Conservation (phyloP, 495 filamentous ascomycete genomes). For the Acidomyces sp. region DNA sequence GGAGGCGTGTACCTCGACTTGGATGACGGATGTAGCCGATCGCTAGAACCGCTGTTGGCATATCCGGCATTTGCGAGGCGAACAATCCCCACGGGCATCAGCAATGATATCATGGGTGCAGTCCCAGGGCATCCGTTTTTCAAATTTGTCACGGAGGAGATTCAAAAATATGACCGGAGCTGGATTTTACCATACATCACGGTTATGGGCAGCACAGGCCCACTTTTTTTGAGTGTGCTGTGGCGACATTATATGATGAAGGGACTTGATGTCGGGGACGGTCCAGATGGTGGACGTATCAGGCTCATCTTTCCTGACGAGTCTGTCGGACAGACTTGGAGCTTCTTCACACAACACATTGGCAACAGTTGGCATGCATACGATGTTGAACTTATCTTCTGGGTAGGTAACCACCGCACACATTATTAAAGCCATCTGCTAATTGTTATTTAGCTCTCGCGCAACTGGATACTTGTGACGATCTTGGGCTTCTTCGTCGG, state of each 20-base stretch:
- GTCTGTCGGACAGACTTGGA: slow-evolving; percentile 58
- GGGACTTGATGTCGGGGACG: slow-evolving; percentile 13
- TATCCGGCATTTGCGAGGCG: slow-evolving; percentile 76
- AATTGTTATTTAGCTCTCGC: slow-evolving; percentile 41
- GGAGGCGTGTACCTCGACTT: slow-evolving; percentile 84
- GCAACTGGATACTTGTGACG: slow-evolving; percentile 62
- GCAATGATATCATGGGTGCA: slow-evolving; percentile 78
- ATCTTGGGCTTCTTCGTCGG: slow-evolving; percentile 48
- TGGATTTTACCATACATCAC: slow-evolving; percentile 79
- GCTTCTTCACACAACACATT: slow-evolving; percentile 62
- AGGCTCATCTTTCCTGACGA: slow-evolving; percentile 49
- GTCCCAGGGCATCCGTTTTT: slow-evolving; percentile 77
- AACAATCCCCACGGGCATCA: slow-evolving; percentile 71
- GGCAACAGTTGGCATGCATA: slow-evolving; percentile 67
- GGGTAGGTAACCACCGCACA: slow-evolving; percentile 34
- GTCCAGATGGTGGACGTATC: slow-evolving; percentile 23
- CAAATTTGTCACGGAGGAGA: slow-evolving; percentile 52
- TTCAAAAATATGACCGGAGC: slow-evolving; percentile 58
- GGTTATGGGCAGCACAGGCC: slow-evolving; percentile 78
- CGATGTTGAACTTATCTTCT: slow-evolving; percentile 66
- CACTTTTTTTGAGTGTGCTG: slow-evolving; percentile 69
- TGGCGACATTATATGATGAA: slow-evolving; percentile 39
- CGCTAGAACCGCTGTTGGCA: slow-evolving; percentile 64
- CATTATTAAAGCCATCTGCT: slow-evolving; percentile 2
- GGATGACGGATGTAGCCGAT: slow-evolving; percentile 75